These are phyloP conservation scores for Fallopia convolvulus DNA, from an alignment of 148 eudicot species.

Conservation along the genomic window DNA sequence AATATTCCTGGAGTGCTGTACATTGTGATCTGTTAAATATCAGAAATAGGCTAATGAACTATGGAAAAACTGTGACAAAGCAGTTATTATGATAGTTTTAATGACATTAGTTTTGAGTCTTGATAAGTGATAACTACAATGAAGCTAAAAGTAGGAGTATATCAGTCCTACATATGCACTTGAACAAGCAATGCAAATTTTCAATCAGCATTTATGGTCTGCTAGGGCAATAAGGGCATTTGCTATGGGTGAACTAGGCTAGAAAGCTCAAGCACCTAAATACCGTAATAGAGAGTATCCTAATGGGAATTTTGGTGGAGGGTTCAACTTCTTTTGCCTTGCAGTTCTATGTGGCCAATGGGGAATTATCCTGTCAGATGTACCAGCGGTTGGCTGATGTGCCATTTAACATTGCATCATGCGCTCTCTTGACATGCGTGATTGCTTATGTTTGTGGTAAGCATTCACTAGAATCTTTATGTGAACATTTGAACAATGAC, in stretches of 20 bases:
- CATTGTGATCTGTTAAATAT: too few relatives aligned
- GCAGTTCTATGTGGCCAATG: slow-evolving; percentile 89
- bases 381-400: slow-evolving; percentile 98
- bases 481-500: too few relatives aligned
- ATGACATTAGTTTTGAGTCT: too few relatives aligned
- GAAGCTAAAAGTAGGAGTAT: neutral
- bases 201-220: slow-evolving; percentile 7
- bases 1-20: too few relatives aligned
- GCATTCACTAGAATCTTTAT: slow-evolving; percentile 18
- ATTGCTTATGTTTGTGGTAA: slow-evolving; percentile 96
- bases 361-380: slow-evolving; percentile 94
- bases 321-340: slow-evolving; percentile 10
- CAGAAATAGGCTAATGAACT: too few relatives aligned
- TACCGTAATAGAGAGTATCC: slow-evolving; percentile 10
- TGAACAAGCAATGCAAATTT: neutral
- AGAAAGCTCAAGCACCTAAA: slow-evolving; percentile 12
- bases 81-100: too few relatives aligned
- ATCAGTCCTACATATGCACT: neutral
- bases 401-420: slow-evolving; percentile 93
- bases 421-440: slow-evolving; percentile 83
- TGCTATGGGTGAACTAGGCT: slow-evolving; percentile 13
- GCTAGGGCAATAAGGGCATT: slow-evolving; percentile 8
- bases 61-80: too few relatives aligned
- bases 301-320: slow-evolving; percentile 9
- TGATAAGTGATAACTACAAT: neutral